A percentile compares a stretch with the other conserved stretches of the same genome.
Conservation (phyloP, 257 asterid species). For the Solanum dulcamara region DNA sequence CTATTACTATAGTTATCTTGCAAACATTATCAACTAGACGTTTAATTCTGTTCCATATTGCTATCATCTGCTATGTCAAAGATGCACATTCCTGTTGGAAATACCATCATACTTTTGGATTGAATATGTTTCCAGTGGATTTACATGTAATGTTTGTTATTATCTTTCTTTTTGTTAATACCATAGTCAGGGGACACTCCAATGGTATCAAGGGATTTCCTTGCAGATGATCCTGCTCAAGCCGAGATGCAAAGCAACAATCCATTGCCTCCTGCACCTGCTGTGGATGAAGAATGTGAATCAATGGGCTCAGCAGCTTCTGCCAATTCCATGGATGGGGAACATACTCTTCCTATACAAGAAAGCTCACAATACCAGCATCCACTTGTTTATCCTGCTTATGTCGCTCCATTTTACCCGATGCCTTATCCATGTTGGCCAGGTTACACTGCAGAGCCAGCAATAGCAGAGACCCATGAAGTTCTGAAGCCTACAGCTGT, state of each 20-base stretch:
- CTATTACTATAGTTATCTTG: not conserved
- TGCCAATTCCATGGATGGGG: slow-evolving; percentile 58
- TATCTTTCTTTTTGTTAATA: not conserved
- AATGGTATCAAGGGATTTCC: slow-evolving; percentile 46
- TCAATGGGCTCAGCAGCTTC: slow-evolving; percentile 86
- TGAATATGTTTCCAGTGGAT: not conserved
- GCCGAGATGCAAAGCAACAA: slow-evolving; percentile 42
- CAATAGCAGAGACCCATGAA: slow-evolving; percentile 59
- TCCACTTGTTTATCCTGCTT: slow-evolving; percentile 76
- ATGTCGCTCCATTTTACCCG: slow-evolving; percentile 60
- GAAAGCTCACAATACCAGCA: slow-evolving; percentile 50
- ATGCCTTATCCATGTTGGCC: slow-evolving; percentile 70
- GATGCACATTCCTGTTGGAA: not conserved
- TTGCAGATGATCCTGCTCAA: slow-evolving; percentile 39
- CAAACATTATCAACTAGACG: not conserved
- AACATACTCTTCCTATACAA: slow-evolving; percentile 24
- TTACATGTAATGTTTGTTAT: not conserved
- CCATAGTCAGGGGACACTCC: slow-evolving; percentile 55
- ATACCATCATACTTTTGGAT: not conserved
- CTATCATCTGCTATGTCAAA: not conserved
- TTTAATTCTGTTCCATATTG: not conserved
- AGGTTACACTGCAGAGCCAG: slow-evolving; percentile 42
- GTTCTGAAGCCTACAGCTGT: slow-evolving; percentile 93
- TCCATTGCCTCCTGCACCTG: slow-evolving; percentile 25
- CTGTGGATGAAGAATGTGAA: slow-evolving; percentile 70